Evolutionary conservation across 2,329 filamentous ascomycete genomes (phyloP).

Genomic region (Claviceps humidiphila): DNA sequence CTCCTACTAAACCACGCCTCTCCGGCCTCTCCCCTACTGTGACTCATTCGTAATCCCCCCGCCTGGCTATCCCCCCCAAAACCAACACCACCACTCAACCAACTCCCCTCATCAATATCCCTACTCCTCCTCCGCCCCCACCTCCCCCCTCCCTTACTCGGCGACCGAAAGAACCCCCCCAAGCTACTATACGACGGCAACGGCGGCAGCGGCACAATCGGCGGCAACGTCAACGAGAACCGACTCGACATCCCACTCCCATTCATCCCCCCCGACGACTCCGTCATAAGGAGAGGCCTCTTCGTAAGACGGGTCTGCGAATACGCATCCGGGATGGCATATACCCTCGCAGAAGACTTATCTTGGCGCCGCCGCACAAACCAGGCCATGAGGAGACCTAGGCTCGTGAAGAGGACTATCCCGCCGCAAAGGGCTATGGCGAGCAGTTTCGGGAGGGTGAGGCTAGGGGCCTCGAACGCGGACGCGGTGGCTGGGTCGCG

Average conservation of each 20-base stretch:
- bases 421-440: slow-evolving; percentile 36
- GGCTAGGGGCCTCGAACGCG: background rate
- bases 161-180: slow-evolving; percentile 12
- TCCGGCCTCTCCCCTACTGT: background rate
- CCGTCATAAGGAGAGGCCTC: slow-evolving; percentile 14
- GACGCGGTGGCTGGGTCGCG: too few species aligned
- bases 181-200: slow-evolving; percentile 20
- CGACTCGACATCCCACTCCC: slow-evolving; percentile 14
- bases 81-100: slow-evolving; percentile 22
- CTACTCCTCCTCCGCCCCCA: background rate
- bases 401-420: slow-evolving; percentile 27
- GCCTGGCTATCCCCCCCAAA: background rate
- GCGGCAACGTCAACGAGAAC: slow-evolving; percentile 16
- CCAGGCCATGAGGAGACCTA: slow-evolving; percentile 31
- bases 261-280: background rate
- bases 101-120: background rate
- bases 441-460: slow-evolving; percentile 27
- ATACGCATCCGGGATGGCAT: slow-evolving; percentile 15
- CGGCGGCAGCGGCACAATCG: slow-evolving; percentile 17
- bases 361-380: slow-evolving; percentile 14
- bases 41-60: background rate
- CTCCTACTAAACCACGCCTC: slow-evolving; percentile 18
- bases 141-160: slow-evolving; percentile 4
- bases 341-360: slow-evolving; percentile 14
- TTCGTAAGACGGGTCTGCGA: slow-evolving; percentile 19